phyloP scores from a whole-genome alignment of 768 basidiomycete species.

The Dioszegia hungarica region DNA sequence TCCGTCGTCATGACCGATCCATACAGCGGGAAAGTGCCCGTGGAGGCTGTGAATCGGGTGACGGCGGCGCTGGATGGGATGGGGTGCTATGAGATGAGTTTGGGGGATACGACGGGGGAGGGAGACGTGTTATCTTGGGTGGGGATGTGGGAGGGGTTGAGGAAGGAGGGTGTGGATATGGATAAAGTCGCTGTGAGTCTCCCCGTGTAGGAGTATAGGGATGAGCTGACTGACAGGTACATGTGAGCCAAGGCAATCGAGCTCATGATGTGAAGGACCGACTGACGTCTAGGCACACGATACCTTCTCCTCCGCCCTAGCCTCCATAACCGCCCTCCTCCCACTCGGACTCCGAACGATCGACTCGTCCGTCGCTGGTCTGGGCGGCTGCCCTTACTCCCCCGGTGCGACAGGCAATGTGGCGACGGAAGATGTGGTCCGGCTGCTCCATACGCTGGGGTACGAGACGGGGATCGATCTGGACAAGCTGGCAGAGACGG shows the following conservation, averaged over 20 bases:
- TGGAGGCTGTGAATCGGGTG: slow-evolving; percentile 62
- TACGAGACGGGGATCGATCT: slow-evolving; percentile 62
- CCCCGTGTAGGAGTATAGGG: not conserved
- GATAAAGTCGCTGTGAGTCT: slow-evolving; percentile 58
- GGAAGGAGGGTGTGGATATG: slow-evolving; percentile 57
- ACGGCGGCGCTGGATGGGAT: slow-evolving; percentile 69
- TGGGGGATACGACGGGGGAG: slow-evolving; percentile 87
- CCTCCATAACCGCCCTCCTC: slow-evolving; percentile 25
- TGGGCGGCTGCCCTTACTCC: slow-evolving; percentile 93
- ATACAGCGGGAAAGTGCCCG: slow-evolving; percentile 72
- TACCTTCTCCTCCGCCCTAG: slow-evolving; percentile 35
- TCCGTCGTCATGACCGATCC: slow-evolving; percentile 75
- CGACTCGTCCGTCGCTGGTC: slow-evolving; percentile 74
- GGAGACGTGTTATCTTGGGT: slow-evolving; percentile 68
- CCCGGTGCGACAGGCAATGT: slow-evolving; percentile 95
- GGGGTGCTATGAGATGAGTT: slow-evolving; percentile 83
- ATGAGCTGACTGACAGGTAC: slow-evolving; percentile 16
- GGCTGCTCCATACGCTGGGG: slow-evolving; percentile 65
- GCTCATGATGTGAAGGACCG: not conserved
- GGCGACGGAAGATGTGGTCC: slow-evolving; percentile 82
- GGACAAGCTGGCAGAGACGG: slow-evolving; percentile 66
- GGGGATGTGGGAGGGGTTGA: slow-evolving; percentile 66
- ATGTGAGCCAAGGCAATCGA: slow-evolving; percentile 6
- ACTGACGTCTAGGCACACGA: slow-evolving; percentile 30
- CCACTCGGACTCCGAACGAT: slow-evolving; percentile 72